These are phyloP conservation scores for Tetrahymena elliotti DNA, from an alignment of 73 alveolate genomes.

Conservation along the genomic window DNA sequence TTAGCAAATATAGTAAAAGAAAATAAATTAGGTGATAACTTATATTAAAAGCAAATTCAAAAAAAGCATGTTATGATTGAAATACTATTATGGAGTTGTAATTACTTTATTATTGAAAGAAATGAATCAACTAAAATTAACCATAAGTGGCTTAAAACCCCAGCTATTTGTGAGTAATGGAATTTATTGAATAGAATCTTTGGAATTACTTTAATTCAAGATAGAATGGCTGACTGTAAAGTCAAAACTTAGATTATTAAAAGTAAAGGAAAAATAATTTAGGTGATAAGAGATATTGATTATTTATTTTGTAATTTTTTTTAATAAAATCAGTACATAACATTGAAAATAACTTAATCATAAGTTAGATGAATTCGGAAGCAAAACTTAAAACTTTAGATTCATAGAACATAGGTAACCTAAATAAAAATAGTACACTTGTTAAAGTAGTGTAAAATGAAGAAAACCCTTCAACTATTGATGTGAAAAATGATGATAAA, in stretches of 20 bases:
- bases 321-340: background rate
- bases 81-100: too few relatives aligned
- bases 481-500: background rate
- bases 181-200: background rate
- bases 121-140: background rate
- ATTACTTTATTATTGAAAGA: too few relatives aligned
- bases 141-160: background rate
- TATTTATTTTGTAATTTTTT: background rate
- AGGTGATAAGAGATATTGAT: background rate
- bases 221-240: background rate
- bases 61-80: too few relatives aligned
- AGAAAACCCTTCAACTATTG: background rate
- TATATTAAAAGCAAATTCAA: too few relatives aligned
- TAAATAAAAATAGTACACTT: background rate
- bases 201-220: background rate
- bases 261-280: background rate
- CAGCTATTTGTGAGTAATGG: background rate
- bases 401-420: background rate
- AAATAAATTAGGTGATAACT: too few relatives aligned
- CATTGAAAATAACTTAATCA: background rate
- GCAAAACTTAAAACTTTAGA: background rate
- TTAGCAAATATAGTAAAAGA: too few relatives aligned
- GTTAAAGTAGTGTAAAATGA: background rate
- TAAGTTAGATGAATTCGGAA: background rate
- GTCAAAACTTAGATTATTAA: background rate